A percentile compares a stretch with the other conserved stretches of the same genome.
Evolutionary conservation across 2,329 filamentous ascomycete species (phyloP).

Genomic region (Phoma herbarum): DNA sequence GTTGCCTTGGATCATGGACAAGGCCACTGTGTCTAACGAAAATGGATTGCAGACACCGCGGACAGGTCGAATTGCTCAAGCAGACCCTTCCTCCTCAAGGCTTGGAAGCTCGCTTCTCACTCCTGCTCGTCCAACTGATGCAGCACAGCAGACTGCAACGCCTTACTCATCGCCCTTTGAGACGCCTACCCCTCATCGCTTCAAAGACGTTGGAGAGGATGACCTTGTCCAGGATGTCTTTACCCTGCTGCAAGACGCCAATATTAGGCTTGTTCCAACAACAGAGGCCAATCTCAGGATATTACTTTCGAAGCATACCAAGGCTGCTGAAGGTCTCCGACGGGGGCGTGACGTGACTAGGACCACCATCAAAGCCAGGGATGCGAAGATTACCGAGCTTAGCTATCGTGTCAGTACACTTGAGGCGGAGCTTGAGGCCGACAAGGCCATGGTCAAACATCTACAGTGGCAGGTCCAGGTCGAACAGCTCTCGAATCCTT

Average conservation of each 20-base stretch:
- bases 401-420: slow-evolving; percentile 69
- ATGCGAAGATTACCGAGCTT: slow-evolving; percentile 71
- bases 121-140: slow-evolving; percentile 24
- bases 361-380: slow-evolving; percentile 68
- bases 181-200: slow-evolving; percentile 49
- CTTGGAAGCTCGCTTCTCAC: slow-evolving; percentile 25
- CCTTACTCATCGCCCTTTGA: slow-evolving; percentile 34
- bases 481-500: neutral
- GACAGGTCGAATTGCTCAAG: slow-evolving; percentile 24
- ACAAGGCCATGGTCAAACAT: slow-evolving; percentile 53
- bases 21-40: slow-evolving; percentile 11
- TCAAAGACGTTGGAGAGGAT: slow-evolving; percentile 31
- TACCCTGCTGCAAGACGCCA: slow-evolving; percentile 57
- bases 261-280: slow-evolving; percentile 47
- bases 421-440: slow-evolving; percentile 64
- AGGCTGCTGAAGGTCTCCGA: slow-evolving; percentile 67
- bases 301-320: slow-evolving; percentile 58
- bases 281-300: slow-evolving; percentile 30
- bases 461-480: slow-evolving; percentile 34
- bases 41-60: slow-evolving; percentile 42
- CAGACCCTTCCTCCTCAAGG: slow-evolving; percentile 28
- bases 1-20: slow-evolving; percentile 51
- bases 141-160: slow-evolving; percentile 23
- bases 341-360: slow-evolving; percentile 73
- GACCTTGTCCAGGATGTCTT: slow-evolving; percentile 56